Evolutionary conservation across 2,329 filamentous ascomycete species (phyloP), one percentile per base, ranked within the genome.

Genomic region (Calcarisporium arbuscula): DNA sequence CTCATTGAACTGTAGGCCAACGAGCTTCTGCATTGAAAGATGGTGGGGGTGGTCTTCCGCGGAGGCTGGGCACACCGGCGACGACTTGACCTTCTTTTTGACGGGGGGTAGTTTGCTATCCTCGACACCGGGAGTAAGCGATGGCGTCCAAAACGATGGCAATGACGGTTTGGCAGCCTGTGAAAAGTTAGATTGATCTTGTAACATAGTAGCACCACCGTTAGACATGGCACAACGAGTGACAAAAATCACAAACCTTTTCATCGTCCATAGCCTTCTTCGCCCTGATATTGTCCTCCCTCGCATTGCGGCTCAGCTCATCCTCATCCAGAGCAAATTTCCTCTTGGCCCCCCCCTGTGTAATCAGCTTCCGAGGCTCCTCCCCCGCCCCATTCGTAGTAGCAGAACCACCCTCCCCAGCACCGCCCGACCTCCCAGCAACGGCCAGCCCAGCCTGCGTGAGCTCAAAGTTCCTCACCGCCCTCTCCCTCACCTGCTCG

Each of bases 121-220:
- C 30, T 58, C 52, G 21, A 57, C 56, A 26, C 61, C 58, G 10
- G 87, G 87, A 1, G 85, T 94, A 38, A 90, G 74, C 0, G 83
- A 85, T 0, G 88, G 90, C 2, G 90, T 82, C 92, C 90, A 96
- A 62, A 96, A 96, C 1, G 87, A 94, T 0, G 87, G 85, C 0
- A 95, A 64, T 12, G 73, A 72, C 2, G 77, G 73, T 58, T 82
- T 85, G 8, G 73, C 67, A 4, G 77, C 72, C 52, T 78, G 60
- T 14, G 47, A 32, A 11, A 49, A 19, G 26, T 45, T 35, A 47
- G 38, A 25, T 8, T 25, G 16, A 20, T 9, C 19, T 25, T 9
- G 6, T 25, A 11, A 31, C 3, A n/a, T n/a, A n/a, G n/a, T n/a
- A n/a, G n/a, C n/a, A n/a, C n/a, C n/a, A n/a, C n/a, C n/a, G n/a